phyloP scores from a whole-genome alignment of 257 asterid genomes.

The Scutellaria barbata region DNA sequence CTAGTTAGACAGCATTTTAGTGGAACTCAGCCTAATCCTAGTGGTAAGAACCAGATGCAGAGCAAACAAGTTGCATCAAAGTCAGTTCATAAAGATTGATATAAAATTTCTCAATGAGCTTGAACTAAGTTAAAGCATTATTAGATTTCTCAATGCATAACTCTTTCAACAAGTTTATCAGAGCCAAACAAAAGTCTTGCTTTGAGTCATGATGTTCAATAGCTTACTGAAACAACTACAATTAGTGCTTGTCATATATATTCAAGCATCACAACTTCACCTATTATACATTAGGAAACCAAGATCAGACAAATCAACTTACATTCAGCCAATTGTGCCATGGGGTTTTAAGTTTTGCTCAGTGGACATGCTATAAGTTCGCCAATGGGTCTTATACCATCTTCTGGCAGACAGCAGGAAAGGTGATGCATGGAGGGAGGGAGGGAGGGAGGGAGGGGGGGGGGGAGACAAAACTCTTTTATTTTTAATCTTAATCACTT shows the following conservation, averaged over 20 bases:
- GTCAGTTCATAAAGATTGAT: not conserved
- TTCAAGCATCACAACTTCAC: slow-evolving; percentile 10
- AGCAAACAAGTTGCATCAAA: not conserved
- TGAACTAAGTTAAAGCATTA: not conserved
- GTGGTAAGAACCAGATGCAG: not conserved
- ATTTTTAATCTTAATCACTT: no score
- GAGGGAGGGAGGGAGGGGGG: no score
- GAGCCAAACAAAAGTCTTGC: not conserved
- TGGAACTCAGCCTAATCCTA: not conserved
- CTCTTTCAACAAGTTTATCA: not conserved
- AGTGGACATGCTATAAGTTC: not conserved
- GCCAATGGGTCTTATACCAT: no score
- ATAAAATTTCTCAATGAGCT: not conserved
- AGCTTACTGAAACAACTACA: slow-evolving; percentile 14
- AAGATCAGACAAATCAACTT: not conserved
- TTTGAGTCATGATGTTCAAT: not conserved
- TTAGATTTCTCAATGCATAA: not conserved
- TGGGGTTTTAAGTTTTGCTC: not conserved
- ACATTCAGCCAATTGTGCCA: not conserved
- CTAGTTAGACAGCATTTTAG: not conserved
- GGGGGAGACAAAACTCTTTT: no score
- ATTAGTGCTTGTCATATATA: not conserved
- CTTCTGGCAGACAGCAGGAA: no score
- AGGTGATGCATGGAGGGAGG: no score
- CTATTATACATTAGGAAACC: not conserved